These are phyloP conservation scores for Crithidia sp. DNA, from an alignment of 208 protist genomes.

Conservation along the genomic window DNA sequence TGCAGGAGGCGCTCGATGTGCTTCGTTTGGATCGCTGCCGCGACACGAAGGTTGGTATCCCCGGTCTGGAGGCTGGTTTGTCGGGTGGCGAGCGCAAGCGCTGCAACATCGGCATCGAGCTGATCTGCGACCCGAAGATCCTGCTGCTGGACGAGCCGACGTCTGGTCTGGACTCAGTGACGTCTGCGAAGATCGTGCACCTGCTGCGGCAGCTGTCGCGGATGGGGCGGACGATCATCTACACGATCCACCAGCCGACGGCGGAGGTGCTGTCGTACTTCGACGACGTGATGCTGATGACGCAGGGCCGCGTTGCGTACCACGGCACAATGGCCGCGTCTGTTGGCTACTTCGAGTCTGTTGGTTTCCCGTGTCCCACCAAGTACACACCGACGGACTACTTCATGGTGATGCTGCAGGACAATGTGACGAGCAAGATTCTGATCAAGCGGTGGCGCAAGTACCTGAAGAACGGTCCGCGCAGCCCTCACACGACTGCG, in stretches of 20 bases:
- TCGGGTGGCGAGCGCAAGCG: conserved; percentile 92
- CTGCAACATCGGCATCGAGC: conserved; percentile 87
- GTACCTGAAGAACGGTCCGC: conserved; percentile 49
- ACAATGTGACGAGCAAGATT: conserved; percentile 48
- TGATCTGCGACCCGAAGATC: conserved; percentile 86
- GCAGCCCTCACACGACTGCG: conserved; percentile 60
- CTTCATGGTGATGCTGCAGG: conserved; percentile 86
- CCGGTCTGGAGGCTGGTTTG: conserved; percentile 70
- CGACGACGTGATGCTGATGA: conserved; percentile 92
- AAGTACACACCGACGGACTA: conserved; percentile 89
- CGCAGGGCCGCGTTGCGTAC: conserved; percentile 79
- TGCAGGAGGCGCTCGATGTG: conserved; percentile 67
- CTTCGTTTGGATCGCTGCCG: conserved; percentile 68
- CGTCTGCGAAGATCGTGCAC: conserved; percentile 81
- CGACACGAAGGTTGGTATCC: conserved; percentile 79
- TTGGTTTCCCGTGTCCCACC: conserved; percentile 72
- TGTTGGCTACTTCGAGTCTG: conserved; percentile 82
- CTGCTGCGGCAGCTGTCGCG: conserved; percentile 75
- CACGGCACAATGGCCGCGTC: conserved; percentile 74
- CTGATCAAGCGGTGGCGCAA: conserved; percentile 78
- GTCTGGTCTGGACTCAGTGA: conserved; percentile 89
- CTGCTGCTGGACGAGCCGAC: conserved; percentile 93
- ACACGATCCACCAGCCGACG: conserved; percentile 96
- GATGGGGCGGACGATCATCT: conserved; percentile 87
- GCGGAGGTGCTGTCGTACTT: conserved; percentile 89